Evolutionary conservation across 371 early-diverging fungal genomes (phyloP), one percentile per base, ranked within the genome.

Genomic region (Rhizopus arrhizus): DNA sequence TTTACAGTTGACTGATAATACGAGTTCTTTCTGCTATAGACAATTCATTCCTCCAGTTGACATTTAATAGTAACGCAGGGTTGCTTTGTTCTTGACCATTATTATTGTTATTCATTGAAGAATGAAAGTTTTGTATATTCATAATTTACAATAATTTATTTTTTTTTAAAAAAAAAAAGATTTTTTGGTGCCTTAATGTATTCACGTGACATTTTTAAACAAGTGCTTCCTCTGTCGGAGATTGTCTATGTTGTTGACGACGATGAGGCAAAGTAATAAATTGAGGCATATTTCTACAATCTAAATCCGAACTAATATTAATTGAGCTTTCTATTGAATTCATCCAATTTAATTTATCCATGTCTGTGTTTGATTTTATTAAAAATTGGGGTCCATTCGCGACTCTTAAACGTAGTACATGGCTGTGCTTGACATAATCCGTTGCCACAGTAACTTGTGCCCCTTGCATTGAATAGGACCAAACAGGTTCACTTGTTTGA

Each of bases 11-110:
- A 51, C 59, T 62, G 29, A 78, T 66, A 57, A 73, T 69, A 29
- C 65, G 62, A 51, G 66, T 64, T 61, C 78, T 70, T 51, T 78
- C 78, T 42, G 57, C 51, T n/a, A 65, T 61, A 49, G 73, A 50
- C 35, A 78, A 40, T 58, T 78, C 75, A 52, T 71, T 66, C 61
- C 78, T 72, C 78, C 78, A 78, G 46, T 67, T 70, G n/a, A 62
- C 58, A 52, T 69, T 69, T 22, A 22, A 22, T 22, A 22, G 22
- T 22, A 22, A 53, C 41, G 38, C 38, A 33, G 22, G 36, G 33
- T 15, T 36, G 9, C 46, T 42, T 52, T 36, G 51, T 53, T 47
- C 40, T 53, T 53, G 13, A 40, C 48, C 15, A 64, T 36, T 22
- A 22, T 22, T 22, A 22, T 22, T 22, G 22, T 22, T 22, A 22